These are phyloP conservation scores for Spencermartinsiella europaea DNA, from an alignment of 805 yeast species.

Conservation along the genomic window DNA sequence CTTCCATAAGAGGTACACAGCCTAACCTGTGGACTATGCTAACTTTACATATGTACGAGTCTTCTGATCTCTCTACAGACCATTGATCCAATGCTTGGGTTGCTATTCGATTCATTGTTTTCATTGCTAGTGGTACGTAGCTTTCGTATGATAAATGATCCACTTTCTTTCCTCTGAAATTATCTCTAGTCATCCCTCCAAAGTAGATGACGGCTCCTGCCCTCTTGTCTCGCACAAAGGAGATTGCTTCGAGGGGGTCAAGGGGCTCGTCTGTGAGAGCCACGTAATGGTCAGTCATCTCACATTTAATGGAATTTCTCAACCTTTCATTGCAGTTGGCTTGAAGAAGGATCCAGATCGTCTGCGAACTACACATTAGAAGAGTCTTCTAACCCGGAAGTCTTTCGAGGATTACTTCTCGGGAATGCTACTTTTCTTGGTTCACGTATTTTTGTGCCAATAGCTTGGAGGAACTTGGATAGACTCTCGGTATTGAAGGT, in stretches of 20 bases:
- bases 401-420: too few relatives aligned
- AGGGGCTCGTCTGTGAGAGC: neutral
- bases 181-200: slow-evolving; percentile 47
- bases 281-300: too few relatives aligned
- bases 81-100: slow-evolving; percentile 30
- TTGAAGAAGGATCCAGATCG: too few relatives aligned
- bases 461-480: too few relatives aligned
- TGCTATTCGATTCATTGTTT: slow-evolving; percentile 36
- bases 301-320: too few relatives aligned
- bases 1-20: slow-evolving; percentile 43
- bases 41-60: slow-evolving; percentile 31
- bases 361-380: too few relatives aligned
- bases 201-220: slow-evolving; percentile 49
- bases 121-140: slow-evolving; percentile 38
- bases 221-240: slow-evolving; percentile 38
- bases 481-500: too few relatives aligned
- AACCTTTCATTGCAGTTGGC: too few relatives aligned
- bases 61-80: slow-evolving; percentile 14
- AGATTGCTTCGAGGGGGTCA: slow-evolving; percentile 20
- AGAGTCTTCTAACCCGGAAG: too few relatives aligned
- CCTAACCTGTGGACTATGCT: slow-evolving; percentile 45
- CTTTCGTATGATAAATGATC: slow-evolving; percentile 42
- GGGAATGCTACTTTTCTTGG: too few relatives aligned
- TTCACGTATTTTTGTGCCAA: too few relatives aligned
- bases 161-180: slow-evolving; percentile 40